Base-by-base conservation (phyloP, 192 early-diverging fungal genomes). In the Phlyctochytrium bullatum region DNA sequence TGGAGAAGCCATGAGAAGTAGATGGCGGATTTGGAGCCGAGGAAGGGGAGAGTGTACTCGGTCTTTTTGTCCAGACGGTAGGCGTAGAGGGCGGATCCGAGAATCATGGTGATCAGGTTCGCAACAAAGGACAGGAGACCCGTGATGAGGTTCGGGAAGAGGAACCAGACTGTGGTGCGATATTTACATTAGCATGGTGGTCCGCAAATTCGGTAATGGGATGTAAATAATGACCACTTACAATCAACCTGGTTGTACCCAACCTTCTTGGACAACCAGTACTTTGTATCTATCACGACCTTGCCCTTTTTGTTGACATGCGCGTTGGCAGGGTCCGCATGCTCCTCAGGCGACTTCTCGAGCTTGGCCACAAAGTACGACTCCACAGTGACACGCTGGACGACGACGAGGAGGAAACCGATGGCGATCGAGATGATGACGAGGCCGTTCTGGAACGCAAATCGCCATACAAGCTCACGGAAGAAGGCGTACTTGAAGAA, bases 171-270 rank as follows among this genome's bases (percentile, higher is more conserved):
- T 62, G 2, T n/a, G n/a, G n/a, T n/a, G 35, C 20, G 20, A 35
- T 17, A 35, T 1, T 16, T 0, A 62, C 17, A 62, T 23, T 30
- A 36, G 34, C 17, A 29, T 16, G 61, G 6, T 14, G 20, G 40
- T 47, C 20, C 20, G 20, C 40, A 20, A 47, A 14, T 47, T n/a
- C 17, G 23, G 30, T 0, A 35, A 35, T 35, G 2, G 30, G 17
- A 23, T 34, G 34, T 17, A 35, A 35, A 29, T 23, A 28, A 62
- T 16, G 16, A 61, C n/a, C 12, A 27, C 63, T 53, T 30, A 65
- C 63, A 52, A 40, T 65, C 63, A 30, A 65, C 52, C 16, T 65
- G 63, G 50, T 65, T 65, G 50, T 65, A 65, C 12, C 24, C 36
- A 3, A 47, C 34, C 20, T 54, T 25, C 25, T 31, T 65, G 23